Evolutionary conservation across 2,329 filamentous ascomycete species (phyloP).

Genomic region (Scedosporium apiospermum): DNA sequence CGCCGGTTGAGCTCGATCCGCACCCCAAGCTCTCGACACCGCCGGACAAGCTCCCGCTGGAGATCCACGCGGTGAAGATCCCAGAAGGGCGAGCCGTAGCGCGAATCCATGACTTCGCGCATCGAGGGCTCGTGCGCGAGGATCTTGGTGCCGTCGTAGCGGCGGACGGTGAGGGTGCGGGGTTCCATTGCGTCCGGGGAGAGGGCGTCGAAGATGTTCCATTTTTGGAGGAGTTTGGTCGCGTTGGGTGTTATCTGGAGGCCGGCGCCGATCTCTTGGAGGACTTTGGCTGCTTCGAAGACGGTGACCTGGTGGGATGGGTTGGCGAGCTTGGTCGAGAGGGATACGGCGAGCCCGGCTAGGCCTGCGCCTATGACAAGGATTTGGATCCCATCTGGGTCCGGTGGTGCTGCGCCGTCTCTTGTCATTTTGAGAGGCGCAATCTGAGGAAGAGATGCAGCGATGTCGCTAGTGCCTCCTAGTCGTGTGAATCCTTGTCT

Average conservation of each 20-base stretch:
- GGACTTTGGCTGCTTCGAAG: slow-evolving; percentile 2
- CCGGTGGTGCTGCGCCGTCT: not conserved
- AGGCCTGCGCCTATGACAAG: slow-evolving; percentile 8
- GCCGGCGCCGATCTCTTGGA: slow-evolving; percentile 12
- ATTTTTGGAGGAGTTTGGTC: slow-evolving; percentile 10
- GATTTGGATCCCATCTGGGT: not conserved
- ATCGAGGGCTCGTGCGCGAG: slow-evolving; percentile 10
- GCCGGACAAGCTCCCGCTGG: slow-evolving; percentile 29
- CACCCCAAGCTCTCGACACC: slow-evolving; percentile 28
- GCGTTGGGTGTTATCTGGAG: slow-evolving; percentile 13
- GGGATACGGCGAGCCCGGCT: slow-evolving; percentile 5
- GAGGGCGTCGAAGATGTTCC: slow-evolving; percentile 8
- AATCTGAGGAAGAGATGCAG: too few species aligned
- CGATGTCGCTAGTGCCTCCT: not conserved
- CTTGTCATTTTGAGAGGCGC: not conserved
- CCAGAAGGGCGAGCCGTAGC: slow-evolving; percentile 25
- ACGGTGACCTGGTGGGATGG: not conserved
- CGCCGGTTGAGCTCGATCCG: not conserved
- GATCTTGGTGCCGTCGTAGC: slow-evolving; percentile 12
- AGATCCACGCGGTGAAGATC: slow-evolving; percentile 41
- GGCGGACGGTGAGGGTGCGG: slow-evolving; percentile 11
- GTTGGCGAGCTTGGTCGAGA: slow-evolving; percentile 4
- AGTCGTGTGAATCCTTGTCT: not conserved
- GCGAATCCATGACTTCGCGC: slow-evolving; percentile 3
- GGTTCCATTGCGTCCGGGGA: slow-evolving; percentile 9